Evolutionary conservation across 73 alveolate genomes (phyloP).

Genomic region (Paramecium sonneborni): DNA sequence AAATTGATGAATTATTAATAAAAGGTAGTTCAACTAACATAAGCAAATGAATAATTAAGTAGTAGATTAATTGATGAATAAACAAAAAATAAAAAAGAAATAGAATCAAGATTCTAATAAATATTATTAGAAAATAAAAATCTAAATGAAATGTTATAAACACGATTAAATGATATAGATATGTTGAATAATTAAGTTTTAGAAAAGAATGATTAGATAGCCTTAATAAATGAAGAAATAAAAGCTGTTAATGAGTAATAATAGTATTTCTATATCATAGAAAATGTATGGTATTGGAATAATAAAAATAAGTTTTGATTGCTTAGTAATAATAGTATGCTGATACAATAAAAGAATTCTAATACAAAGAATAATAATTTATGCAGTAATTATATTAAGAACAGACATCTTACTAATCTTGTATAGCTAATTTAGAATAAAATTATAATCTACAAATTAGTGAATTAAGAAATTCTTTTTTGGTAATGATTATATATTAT

Average conservation of each 20-base stretch:
- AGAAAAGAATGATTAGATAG: background rate
- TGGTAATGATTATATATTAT: background rate
- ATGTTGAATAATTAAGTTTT: background rate
- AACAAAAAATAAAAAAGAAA: background rate
- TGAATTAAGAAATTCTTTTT: conserved; percentile 7
- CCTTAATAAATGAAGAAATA: background rate
- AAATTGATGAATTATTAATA: conserved; percentile 27
- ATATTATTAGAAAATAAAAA: background rate
- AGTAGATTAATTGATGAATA: conserved; percentile 32
- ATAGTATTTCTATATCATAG: background rate
- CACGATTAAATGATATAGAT: conserved; percentile 7
- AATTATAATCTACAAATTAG: conserved; percentile 22
- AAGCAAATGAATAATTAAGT: conserved; percentile 57
- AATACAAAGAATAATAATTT: background rate
- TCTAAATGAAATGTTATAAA: background rate
- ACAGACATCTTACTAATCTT: background rate
- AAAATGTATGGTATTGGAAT: conserved; percentile 31
- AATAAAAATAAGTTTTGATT: conserved; percentile 24
- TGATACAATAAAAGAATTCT: background rate
- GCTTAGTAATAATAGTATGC: background rate
- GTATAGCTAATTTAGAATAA: conserved; percentile 2
- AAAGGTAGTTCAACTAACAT: conserved; percentile 14
- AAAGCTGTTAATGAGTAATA: conserved; percentile 26
- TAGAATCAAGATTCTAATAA: background rate
- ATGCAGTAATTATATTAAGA: background rate